phyloP scores from a whole-genome alignment of 2,329 filamentous ascomycete species.

The Xylaria arbuscula region DNA sequence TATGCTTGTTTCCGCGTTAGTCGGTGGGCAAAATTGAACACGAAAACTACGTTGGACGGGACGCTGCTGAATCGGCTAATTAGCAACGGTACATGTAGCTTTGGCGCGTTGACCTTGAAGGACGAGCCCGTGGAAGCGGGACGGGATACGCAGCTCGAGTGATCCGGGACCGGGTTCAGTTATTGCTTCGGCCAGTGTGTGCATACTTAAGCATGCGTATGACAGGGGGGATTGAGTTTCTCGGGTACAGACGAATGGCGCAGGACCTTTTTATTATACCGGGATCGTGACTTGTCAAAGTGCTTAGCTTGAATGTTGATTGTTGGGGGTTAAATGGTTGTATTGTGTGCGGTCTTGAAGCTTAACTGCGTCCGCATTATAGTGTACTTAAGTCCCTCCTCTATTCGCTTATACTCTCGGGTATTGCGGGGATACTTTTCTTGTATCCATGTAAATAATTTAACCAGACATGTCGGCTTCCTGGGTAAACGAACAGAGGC shows the following conservation, averaged over 20 bases:
- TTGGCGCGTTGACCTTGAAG: not conserved
- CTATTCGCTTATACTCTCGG: not conserved
- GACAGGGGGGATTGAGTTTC: not conserved
- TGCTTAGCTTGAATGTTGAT: not conserved
- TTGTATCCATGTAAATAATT: not conserved
- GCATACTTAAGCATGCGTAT: not conserved
- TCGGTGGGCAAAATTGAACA: not conserved
- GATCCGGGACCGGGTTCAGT: not conserved
- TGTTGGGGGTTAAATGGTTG: not conserved
- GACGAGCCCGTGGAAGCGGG: not conserved
- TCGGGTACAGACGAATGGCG: not conserved
- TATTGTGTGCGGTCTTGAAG: not conserved
- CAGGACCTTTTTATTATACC: not conserved
- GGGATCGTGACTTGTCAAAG: not conserved
- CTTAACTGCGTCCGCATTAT: not conserved
- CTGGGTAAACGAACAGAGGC: not conserved
- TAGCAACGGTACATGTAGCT: not conserved
- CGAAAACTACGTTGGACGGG: not conserved
- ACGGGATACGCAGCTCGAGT: not conserved
- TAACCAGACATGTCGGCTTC: not conserved
- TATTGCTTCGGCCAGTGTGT: not conserved
- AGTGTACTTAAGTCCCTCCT: not conserved
- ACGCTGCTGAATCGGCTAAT: not conserved
- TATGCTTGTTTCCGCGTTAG: not conserved
- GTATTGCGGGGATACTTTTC: not conserved